A percentile compares a stretch with the other conserved stretches of the same genome.
These are phyloP conservation scores for Moringa oleifera DNA, from an alignment of 345 rosid species.

Conservation along the genomic window DNA sequence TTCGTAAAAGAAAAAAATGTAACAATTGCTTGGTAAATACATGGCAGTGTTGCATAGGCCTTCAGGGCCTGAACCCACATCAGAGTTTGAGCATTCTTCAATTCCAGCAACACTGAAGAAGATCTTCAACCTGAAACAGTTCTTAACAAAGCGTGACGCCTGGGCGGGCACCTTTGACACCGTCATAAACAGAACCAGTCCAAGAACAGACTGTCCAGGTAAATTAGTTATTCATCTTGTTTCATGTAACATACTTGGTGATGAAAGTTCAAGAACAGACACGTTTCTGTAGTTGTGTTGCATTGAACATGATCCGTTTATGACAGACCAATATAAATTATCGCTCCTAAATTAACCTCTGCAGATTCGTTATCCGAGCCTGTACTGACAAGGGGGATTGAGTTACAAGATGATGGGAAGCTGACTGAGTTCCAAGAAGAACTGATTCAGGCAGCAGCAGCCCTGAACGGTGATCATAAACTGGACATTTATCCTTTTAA, in stretches of 20 bases:
- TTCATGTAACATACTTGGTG: neutral
- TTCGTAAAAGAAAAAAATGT: no score
- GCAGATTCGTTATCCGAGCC: slow-evolving; percentile 48
- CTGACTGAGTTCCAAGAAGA: slow-evolving; percentile 57
- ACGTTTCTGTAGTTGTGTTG: no score
- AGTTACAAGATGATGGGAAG: slow-evolving; percentile 32
- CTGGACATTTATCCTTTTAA: slow-evolving; percentile 38
- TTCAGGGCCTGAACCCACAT: slow-evolving; percentile 61
- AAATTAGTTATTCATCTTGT: neutral
- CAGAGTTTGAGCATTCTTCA: slow-evolving; percentile 85
- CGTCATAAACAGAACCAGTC: slow-evolving; percentile 48
- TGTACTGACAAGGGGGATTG: slow-evolving; percentile 32
- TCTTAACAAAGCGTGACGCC: slow-evolving; percentile 79
- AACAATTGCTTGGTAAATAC: slow-evolving; percentile 3
- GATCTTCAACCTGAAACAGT: slow-evolving; percentile 65
- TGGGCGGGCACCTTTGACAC: slow-evolving; percentile 84
- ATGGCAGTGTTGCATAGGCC: slow-evolving; percentile 88
- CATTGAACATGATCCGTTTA: no score
- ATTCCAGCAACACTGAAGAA: slow-evolving; percentile 74
- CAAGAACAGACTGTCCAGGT: slow-evolving; percentile 84
- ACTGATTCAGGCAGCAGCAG: slow-evolving; percentile 56
- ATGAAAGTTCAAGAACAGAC: no score
- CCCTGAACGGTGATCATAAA: slow-evolving; percentile 47
- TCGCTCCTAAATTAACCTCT: no score
- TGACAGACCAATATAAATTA: no score